These are phyloP conservation scores for Pilobolus umbonatus DNA, from an alignment of 192 early-diverging fungal species.

Conservation along the genomic window DNA sequence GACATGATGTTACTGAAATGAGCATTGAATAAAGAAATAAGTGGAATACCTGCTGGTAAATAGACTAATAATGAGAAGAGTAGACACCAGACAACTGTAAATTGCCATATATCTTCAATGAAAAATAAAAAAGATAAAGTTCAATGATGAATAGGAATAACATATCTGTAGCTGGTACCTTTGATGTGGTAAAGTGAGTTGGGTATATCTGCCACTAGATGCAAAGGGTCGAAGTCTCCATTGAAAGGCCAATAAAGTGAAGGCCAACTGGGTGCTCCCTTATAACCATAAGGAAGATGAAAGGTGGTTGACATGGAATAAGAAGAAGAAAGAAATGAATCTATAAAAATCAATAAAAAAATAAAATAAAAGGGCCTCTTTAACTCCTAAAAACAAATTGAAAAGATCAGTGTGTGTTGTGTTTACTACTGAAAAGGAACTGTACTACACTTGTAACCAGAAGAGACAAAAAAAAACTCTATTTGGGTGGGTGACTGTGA, in stretches of 20 bases:
- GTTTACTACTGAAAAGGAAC: no score
- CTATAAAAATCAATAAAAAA: background rate
- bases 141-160: no score
- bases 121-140: background rate
- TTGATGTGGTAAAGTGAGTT: conserved; percentile 42
- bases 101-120: conserved; percentile 52
- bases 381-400: no score
- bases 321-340: background rate
- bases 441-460: no score
- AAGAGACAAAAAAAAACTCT: no score
- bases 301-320: conserved; percentile 36
- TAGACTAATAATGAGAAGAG: conserved; percentile 56
- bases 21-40: conserved; percentile 33
- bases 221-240: conserved; percentile 28
- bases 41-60: conserved; percentile 52
- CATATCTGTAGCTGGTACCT: conserved; percentile 25
- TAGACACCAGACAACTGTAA: conserved; percentile 58
- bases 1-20: conserved; percentile 30
- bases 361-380: no score
- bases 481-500: background rate
- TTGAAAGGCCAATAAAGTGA: conserved; percentile 52
- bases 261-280: conserved; percentile 43
- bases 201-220: conserved; percentile 32
- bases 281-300: conserved; percentile 33
- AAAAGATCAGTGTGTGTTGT: no score